These are phyloP conservation scores for Amylocystis lapponica DNA, from an alignment of 768 basidiomycete species.

Conservation along the genomic window DNA sequence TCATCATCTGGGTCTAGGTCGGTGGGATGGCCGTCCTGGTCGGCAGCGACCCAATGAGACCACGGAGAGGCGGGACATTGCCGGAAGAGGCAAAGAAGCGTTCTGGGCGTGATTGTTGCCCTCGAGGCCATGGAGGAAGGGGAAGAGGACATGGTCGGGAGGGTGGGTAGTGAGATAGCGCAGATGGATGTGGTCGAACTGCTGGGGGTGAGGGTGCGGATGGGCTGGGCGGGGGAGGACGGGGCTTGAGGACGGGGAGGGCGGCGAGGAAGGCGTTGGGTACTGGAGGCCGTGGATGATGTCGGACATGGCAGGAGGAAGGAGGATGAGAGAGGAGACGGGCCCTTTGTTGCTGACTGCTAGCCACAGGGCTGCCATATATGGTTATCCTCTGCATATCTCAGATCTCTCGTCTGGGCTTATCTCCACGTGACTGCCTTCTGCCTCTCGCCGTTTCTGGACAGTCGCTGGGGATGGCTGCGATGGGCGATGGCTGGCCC, in stretches of 20 bases:
- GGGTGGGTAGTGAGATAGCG: conserved; percentile 64
- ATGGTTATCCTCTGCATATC: neutral
- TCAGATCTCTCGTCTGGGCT: conserved; percentile 3
- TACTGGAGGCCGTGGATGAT: conserved; percentile 16
- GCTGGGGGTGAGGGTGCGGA: conserved; percentile 33
- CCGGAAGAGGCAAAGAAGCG: conserved; percentile 59
- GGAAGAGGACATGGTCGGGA: conserved; percentile 78
- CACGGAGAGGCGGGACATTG: conserved; percentile 42
- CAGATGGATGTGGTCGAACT: conserved; percentile 59
- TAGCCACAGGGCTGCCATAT: neutral
- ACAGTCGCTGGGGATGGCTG: no score
- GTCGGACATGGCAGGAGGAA: neutral
- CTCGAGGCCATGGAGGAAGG: conserved; percentile 85
- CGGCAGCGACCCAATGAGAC: conserved; percentile 78
- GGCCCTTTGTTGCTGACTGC: neutral
- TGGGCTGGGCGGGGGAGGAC: conserved; percentile 30
- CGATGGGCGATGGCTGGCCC: no score
- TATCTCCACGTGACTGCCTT: conserved; percentile 4
- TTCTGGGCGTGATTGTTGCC: conserved; percentile 76
- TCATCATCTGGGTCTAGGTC: conserved; percentile 20
- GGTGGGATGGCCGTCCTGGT: conserved; percentile 45
- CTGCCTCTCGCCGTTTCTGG: neutral
- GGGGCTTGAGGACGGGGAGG: conserved; percentile 18
- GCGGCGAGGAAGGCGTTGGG: conserved; percentile 12
- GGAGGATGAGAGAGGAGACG: conserved; percentile 2